A percentile compares a stretch with the other conserved stretches of the same genome.
Evolutionary conservation across 1,139 yeast species (phyloP).

Genomic region (Sugiyamaella castrensis): DNA sequence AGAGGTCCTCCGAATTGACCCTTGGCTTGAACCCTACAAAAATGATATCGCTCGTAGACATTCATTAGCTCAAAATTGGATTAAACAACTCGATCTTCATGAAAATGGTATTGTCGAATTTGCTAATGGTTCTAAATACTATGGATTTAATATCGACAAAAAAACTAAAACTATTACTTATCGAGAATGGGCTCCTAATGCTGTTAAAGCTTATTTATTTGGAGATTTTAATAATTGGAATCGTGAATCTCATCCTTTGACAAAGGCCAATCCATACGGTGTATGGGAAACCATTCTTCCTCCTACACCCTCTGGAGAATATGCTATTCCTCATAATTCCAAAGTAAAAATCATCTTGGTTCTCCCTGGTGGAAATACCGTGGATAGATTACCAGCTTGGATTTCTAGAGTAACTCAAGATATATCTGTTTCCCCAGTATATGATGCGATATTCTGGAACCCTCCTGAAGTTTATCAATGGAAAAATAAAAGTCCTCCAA

Average conservation of each 20-base stretch:
- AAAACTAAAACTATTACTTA: slow-evolving; percentile 55
- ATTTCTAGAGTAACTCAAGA: slow-evolving; percentile 74
- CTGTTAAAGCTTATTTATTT: slow-evolving; percentile 63
- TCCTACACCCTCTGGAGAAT: slow-evolving; percentile 47
- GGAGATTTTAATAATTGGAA: slow-evolving; percentile 94
- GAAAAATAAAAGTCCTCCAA: slow-evolving; percentile 50
- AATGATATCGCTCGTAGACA: slow-evolving; percentile 56
- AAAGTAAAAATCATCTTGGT: slow-evolving; percentile 70
- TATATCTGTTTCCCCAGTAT: slow-evolving; percentile 49
- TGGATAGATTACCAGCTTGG: slow-evolving; percentile 91
- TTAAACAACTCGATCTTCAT: slow-evolving; percentile 43
- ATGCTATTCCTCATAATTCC: slow-evolving; percentile 77
- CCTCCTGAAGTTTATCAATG: slow-evolving; percentile 61
- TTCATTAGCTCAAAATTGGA: slow-evolving; percentile 57
- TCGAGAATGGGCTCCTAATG: slow-evolving; percentile 90
- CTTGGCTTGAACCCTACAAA: slow-evolving; percentile 83
- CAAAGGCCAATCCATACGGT: slow-evolving; percentile 56
- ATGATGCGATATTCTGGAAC: slow-evolving; percentile 93
- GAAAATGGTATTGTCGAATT: slow-evolving; percentile 52
- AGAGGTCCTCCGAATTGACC: slow-evolving; percentile 58
- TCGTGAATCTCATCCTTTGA: slow-evolving; percentile 53
- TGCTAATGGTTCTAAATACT: slow-evolving; percentile 59
- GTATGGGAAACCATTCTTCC: slow-evolving; percentile 61
- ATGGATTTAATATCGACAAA: slow-evolving; percentile 70
- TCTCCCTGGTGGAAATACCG: slow-evolving; percentile 61